phyloP scores from a whole-genome alignment of 1,139 yeast genomes.

The Yarrowia galli region DNA sequence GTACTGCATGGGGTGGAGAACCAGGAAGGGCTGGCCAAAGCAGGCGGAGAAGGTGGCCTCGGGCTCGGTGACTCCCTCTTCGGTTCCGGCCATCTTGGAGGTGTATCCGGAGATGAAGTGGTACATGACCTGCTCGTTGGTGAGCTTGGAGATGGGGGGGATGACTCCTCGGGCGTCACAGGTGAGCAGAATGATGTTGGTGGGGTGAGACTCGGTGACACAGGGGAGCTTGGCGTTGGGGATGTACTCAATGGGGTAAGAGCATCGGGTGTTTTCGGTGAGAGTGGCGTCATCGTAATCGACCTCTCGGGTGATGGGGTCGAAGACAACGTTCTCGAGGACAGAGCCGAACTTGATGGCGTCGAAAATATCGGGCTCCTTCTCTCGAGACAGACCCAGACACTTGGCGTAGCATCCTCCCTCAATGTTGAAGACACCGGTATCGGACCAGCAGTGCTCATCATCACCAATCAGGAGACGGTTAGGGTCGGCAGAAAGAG shows the following conservation, averaged over 20 bases:
- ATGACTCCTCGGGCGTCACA: conserved; percentile 98
- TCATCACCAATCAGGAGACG: conserved; percentile 97
- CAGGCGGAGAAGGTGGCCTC: conserved; percentile 98
- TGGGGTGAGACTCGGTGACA: conserved; percentile 86
- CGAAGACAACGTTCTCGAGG: conserved; percentile 91
- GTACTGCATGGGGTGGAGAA: conserved; percentile 96
- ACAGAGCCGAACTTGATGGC: conserved; percentile 95
- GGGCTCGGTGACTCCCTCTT: conserved; percentile 98
- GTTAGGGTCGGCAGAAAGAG: conserved; percentile 94
- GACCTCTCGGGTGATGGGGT: conserved; percentile 77
- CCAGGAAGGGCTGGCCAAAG: conserved; percentile 99
- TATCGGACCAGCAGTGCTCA: conserved; percentile 99
- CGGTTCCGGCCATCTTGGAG: conserved; percentile 99
- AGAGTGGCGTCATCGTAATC: conserved; percentile 83
- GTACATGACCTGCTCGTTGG: conserved; percentile 97
- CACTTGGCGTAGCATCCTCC: conserved; percentile 99
- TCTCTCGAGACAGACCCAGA: conserved; percentile 85
- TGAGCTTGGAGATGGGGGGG: conserved; percentile 94
- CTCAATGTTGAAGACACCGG: conserved; percentile 98
- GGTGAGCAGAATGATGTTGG: conserved; percentile 88
- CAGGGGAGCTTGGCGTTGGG: conserved; percentile 98
- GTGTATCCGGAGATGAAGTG: conserved; percentile 99
- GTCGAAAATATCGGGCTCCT: conserved; percentile 97
- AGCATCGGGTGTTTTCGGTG: conserved; percentile 96
- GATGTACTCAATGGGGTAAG: conserved; percentile 96